Base-by-base conservation (phyloP, 176 grass and related monocot species). In the Aegilops umbellulata region DNA sequence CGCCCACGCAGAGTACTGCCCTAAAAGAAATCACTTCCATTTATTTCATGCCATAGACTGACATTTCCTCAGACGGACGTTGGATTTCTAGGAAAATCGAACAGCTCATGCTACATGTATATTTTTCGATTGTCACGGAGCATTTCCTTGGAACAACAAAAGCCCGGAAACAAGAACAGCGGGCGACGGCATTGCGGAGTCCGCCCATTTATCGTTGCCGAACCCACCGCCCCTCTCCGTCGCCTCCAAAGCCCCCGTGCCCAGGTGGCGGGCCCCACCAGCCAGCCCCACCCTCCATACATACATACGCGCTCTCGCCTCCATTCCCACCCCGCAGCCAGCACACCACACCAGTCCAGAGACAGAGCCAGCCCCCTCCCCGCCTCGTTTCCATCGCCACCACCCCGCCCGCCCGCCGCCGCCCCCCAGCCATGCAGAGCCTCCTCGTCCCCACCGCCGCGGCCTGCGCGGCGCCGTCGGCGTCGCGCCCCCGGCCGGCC, bases 361-460 rank as follows among this genome's bases (percentile, higher is more conserved):
- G 41, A 0, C 15, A n/a, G 25, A n/a, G n/a, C n/a, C n/a, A 16
- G 5, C 24, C 0, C 34, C 42, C 42, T 46, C 47, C 49, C 49
- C 20, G 26, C 89, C 85, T 91, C 81, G 85, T 87, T 84, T 88
- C 68, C 88, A 81, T 86, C 88, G 68, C 85, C 82, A 4, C 83
- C 58, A 38, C 24, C 55, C 23, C 24, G n/a, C 10, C 46, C 74
- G 8, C 0, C 61, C 29, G 24, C 38, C 27, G 23, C 55, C 42
- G 25, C 82, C 14, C 14, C 26, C 29, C 70, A 42, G 71, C 65
- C 84, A 95, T 95, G 96, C 90, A 95, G 70, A 82, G 85, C 86
- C 90, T 95, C 36, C 90, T 87, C 65, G 47, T 94, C 26, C 95
- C 92, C 74, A 80, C 84, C 55, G 60, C 84, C 15, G 82, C 67